phyloP scores from a whole-genome alignment of 148 eudicot species.

The Camellia sinensis region DNA sequence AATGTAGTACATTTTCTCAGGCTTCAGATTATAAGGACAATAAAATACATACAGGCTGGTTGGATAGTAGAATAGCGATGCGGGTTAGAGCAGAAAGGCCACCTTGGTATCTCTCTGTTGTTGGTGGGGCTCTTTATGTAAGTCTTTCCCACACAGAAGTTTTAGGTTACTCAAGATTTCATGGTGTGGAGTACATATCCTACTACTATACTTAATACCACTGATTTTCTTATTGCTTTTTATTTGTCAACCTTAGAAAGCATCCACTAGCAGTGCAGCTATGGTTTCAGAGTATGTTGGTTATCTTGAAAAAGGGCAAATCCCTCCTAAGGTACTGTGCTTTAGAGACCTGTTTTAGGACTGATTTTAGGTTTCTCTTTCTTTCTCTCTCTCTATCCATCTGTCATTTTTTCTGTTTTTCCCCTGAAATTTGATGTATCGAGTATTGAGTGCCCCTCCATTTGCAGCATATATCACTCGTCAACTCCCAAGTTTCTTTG shows the following conservation, averaged over 20 bases:
- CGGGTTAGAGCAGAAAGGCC: slow-evolving; percentile 99
- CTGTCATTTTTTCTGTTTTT: not conserved
- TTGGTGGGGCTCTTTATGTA: slow-evolving; percentile 98
- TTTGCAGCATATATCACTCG: slow-evolving; percentile 99
- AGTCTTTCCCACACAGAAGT: slow-evolving; percentile 23
- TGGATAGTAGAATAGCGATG: slow-evolving; percentile 99
- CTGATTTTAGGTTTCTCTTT: not conserved
- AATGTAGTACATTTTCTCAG: slow-evolving; percentile 33
- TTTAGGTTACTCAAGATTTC: not conserved
- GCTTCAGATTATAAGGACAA: slow-evolving; percentile 89
- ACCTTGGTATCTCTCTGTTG: slow-evolving; percentile 98
- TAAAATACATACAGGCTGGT: slow-evolving; percentile 98
- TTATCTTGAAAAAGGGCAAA: slow-evolving; percentile 98
- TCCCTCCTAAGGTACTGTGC: slow-evolving; percentile 85
- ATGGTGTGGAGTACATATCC: not conserved
- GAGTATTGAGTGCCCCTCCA: not conserved
- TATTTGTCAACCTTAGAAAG: slow-evolving; percentile 61
- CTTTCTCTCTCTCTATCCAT: not conserved
- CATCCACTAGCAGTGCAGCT: slow-evolving; percentile 95
- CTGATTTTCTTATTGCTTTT: slow-evolving; percentile 11
- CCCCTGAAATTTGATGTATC: not conserved
- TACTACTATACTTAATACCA: slow-evolving; percentile 7
- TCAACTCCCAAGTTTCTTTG: slow-evolving; percentile 80
- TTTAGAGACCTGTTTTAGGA: not conserved
- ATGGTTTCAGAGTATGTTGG: slow-evolving; percentile 94